phyloP scores from a whole-genome alignment of 78 protist species.

The Thecamonas trahens region DNA sequence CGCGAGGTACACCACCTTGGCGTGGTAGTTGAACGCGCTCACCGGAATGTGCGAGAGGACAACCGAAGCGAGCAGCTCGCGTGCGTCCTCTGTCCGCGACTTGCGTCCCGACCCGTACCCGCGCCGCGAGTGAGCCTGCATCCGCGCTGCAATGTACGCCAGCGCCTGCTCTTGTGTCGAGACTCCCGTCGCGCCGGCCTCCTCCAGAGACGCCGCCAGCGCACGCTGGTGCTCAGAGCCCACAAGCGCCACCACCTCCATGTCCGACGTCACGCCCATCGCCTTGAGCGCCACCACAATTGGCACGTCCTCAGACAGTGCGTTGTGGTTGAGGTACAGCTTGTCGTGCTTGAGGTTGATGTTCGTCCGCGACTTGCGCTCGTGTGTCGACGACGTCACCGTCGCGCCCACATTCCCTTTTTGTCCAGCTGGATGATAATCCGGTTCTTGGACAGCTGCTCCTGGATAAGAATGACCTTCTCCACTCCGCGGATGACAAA shows the following conservation, averaged over 20 bases:
- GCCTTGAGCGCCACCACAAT: constrained; percentile 85
- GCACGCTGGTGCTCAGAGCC: constrained; percentile 63
- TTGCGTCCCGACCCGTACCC: neutral
- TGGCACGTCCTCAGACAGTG: constrained; percentile 86
- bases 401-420: constrained; percentile 50
- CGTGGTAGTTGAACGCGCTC: constrained; percentile 56
- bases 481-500: constrained; percentile 85
- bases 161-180: constrained; percentile 76
- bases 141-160: constrained; percentile 42
- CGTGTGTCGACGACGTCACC: constrained; percentile 83
- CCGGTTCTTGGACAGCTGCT: constrained; percentile 93
- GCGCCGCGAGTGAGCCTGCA: neutral
- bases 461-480: constrained; percentile 93
- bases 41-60: constrained; percentile 90
- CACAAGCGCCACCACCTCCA: constrained; percentile 84
- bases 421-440: constrained; percentile 84
- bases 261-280: constrained; percentile 89
- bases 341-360: constrained; percentile 47
- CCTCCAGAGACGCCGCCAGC: constrained; percentile 75
- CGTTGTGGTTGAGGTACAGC: constrained; percentile 82
- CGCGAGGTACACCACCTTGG: constrained; percentile 69
- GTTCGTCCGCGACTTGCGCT: constrained; percentile 71
- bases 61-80: constrained; percentile 78
- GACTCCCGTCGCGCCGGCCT: constrained; percentile 31
- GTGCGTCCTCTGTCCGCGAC: constrained; percentile 63